Evolutionary conservation across 768 basidiomycete genomes (phyloP), one percentile per base, ranked within the genome.

Genomic region (Tylopilus sp.): DNA sequence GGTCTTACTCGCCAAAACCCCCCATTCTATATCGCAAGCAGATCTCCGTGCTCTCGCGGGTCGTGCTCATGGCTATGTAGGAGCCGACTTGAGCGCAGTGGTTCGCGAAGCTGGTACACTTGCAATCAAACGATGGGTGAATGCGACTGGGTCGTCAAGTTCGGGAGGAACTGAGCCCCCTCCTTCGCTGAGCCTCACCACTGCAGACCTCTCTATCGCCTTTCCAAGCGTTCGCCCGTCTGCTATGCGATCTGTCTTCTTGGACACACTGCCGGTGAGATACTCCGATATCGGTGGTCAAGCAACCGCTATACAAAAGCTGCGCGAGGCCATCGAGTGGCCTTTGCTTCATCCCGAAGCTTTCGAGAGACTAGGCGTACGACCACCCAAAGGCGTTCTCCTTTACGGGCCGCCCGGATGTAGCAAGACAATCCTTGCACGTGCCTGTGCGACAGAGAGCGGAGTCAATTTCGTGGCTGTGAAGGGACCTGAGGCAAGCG

Each of bases 371-470:
- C 75, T 99, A 1, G 95, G 95, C 1, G 90, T 95, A 11, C 78
- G 78, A 42, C 88, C 95, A 3, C 93, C 95, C 0, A 85, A 89
- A 60, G 95, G 95, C 1, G 81, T 98, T 6, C 71, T 99, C 40
- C 73, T 98, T 15, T 99, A 95, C 68, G 95, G 95, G 4, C 95
- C 95, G 4, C 95, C 95, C 4, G 95, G 95, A n/a, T 97, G 95
- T 62, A 93, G 91, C 60, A 98, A 98, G 72, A 98, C 95, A 2
- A 75, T 98, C 38, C 81, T 93, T 15, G 95, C 91, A 2, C 83
- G 91, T 51, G 95, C 95, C 3, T 85, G 92, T 65, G 95, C 95
- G 15, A 89, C 84, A 25, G 95, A 97, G 69, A 91, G 91, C 59
- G 94, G 92, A 4, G 82, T 98, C 51, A 98, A 98, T 67, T 98